Conservation (phyloP, 306 rosid species). For the Coriaria nepalensis region DNA sequence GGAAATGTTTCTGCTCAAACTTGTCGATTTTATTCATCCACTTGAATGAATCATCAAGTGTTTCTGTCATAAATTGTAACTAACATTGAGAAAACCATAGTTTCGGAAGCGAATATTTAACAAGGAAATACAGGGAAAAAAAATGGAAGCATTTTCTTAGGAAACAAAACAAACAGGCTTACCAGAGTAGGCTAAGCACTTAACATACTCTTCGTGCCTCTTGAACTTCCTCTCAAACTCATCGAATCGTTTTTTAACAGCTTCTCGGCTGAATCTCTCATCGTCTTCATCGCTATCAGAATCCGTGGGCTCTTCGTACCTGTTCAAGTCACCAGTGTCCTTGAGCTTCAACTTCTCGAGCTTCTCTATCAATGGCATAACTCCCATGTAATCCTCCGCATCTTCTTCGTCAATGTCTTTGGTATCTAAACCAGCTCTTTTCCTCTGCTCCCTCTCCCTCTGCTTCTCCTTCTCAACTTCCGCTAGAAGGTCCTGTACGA, state of each 20-base stretch:
- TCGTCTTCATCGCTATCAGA: slow-evolving; percentile 74
- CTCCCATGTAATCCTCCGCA: slow-evolving; percentile 53
- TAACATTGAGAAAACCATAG: background rate
- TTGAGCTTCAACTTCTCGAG: slow-evolving; percentile 37
- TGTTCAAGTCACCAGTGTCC: slow-evolving; percentile 20
- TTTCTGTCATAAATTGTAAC: slow-evolving; percentile 25
- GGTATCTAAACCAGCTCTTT: slow-evolving; percentile 45
- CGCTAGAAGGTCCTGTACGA: slow-evolving; percentile 36
- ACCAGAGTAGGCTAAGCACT: slow-evolving; percentile 39
- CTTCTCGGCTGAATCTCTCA: slow-evolving; percentile 32
- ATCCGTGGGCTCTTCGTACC: slow-evolving; percentile 62
- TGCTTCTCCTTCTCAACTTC: slow-evolving; percentile 57
- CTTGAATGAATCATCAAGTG: slow-evolving; percentile 68
- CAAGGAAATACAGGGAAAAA: background rate
- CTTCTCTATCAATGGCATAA: slow-evolving; percentile 51
- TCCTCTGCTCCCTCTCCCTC: slow-evolving; percentile 42
- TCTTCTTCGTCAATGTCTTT: slow-evolving; percentile 46
- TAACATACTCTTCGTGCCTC: slow-evolving; percentile 52
- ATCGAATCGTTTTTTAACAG: slow-evolving; percentile 18
- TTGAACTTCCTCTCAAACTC: slow-evolving; percentile 51
- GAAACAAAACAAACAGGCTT: slow-evolving; percentile 3
- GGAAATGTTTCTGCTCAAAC: slow-evolving; percentile 70
- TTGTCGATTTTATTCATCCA: slow-evolving; percentile 70
- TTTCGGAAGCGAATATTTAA: background rate
- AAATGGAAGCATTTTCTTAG: background rate